These are phyloP conservation scores for Croton setiger DNA, from an alignment of 441 rosid species.

Conservation along the genomic window DNA sequence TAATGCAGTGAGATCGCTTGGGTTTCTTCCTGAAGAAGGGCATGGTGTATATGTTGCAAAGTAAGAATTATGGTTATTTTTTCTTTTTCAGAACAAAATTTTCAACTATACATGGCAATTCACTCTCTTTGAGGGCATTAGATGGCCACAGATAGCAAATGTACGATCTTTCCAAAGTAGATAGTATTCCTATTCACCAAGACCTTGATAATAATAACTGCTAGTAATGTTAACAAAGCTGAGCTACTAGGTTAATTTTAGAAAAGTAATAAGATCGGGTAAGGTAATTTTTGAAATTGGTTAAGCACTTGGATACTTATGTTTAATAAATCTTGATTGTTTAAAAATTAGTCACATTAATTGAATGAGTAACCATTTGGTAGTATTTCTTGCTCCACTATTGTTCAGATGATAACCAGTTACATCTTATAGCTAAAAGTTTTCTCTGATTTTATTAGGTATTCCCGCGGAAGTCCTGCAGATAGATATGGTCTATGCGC, in stretches of 20 bases:
- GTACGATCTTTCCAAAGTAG: background rate
- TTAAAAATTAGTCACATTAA: no score
- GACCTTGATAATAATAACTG: background rate
- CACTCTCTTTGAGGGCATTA: background rate
- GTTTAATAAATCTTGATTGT: no score
- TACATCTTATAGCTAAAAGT: no score
- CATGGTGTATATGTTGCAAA: constrained; percentile 88
- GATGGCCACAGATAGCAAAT: background rate
- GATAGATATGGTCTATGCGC: constrained; percentile 81
- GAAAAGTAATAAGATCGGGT: background rate
- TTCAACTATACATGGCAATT: background rate
- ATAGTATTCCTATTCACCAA: background rate
- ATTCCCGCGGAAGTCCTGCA: constrained; percentile 90
- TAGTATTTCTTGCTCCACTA: background rate
- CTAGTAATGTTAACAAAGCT: background rate
- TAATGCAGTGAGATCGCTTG: constrained; percentile 94
- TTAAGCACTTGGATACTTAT: background rate
- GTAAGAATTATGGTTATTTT: constrained; percentile 29
- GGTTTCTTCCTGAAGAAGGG: constrained; percentile 98
- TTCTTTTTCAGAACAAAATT: background rate
- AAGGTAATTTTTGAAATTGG: background rate
- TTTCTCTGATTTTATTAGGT: constrained; percentile 42
- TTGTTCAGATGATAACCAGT: background rate
- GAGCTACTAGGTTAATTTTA: background rate
- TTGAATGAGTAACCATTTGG: background rate